Evolutionary conservation across 192 early-diverging fungal species (phyloP).

Genomic region (Blastocladiella britannica): DNA sequence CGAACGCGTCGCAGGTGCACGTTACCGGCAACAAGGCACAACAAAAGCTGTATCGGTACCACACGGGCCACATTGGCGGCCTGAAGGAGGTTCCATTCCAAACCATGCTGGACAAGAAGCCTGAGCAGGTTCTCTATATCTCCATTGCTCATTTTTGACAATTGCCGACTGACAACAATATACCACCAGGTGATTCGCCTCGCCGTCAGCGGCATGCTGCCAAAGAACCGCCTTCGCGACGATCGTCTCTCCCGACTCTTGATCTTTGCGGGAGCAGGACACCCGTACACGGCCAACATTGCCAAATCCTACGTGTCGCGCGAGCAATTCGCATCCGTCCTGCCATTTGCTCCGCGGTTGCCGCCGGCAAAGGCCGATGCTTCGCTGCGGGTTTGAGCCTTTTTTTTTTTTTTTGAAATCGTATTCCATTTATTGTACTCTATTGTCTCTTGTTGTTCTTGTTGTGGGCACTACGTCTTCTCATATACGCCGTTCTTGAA

Average conservation of each 20-base stretch:
- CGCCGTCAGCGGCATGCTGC: constrained; percentile 84
- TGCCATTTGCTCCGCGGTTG: too few species aligned
- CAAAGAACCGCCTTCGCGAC: constrained; percentile 75
- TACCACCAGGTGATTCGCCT: constrained; percentile 58
- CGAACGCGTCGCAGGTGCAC: constrained; percentile 61
- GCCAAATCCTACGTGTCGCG: constrained; percentile 53
- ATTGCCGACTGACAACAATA: too few species aligned
- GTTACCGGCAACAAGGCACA: constrained; percentile 66
- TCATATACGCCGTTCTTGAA: too few species aligned
- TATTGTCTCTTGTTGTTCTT: too few species aligned
- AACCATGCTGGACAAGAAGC: constrained; percentile 48
- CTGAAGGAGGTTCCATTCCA: constrained; percentile 58
- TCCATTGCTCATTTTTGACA: not conserved
- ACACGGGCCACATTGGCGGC: constrained; percentile 69
- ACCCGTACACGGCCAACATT: constrained; percentile 73
- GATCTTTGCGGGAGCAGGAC: constrained; percentile 65
- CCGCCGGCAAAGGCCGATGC: too few species aligned
- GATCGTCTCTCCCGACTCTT: constrained; percentile 49
- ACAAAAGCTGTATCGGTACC: constrained; percentile 72
- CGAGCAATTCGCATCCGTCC: too few species aligned
- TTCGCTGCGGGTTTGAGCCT: too few species aligned
- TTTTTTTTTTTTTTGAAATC: too few species aligned
- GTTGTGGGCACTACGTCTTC: too few species aligned
- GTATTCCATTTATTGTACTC: too few species aligned
- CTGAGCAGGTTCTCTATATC: constrained; percentile 35